Evolutionary conservation across 306 rosid species (phyloP).

Genomic region (Luffa aegyptiaca): DNA sequence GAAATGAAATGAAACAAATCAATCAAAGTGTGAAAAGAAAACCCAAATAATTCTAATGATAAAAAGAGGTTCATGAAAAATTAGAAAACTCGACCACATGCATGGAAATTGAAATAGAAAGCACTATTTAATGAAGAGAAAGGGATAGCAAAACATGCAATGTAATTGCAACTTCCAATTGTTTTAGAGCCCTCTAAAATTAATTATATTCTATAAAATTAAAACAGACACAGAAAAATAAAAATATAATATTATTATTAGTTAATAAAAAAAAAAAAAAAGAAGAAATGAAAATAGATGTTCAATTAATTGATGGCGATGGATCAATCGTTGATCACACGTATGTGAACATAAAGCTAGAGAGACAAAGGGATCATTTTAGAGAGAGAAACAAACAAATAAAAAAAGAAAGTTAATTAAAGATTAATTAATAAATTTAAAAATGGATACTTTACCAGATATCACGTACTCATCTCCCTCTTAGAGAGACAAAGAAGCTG

Average conservation of each 20-base stretch:
- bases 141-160: constrained; percentile 1
- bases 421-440: neutral
- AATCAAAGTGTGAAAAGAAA: neutral
- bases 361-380: constrained; percentile 21
- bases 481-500: constrained; percentile 24
- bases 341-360: constrained; percentile 44
- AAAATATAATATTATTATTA: no score
- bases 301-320: constrained; percentile 49
- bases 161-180: constrained; percentile 3
- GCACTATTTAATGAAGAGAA: neutral
- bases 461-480: constrained; percentile 9
- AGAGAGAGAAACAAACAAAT: constrained; percentile 10
- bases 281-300: constrained; percentile 14
- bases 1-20: neutral
- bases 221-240: no score
- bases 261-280: neutral
- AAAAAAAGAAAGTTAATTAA: neutral
- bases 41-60: neutral
- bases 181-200: neutral
- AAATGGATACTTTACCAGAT: constrained; percentile 5
- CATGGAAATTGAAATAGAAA: neutral
- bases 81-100: neutral
- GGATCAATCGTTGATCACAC: constrained; percentile 42
- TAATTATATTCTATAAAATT: no score
- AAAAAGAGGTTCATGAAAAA: neutral